Evolutionary conservation across 495 filamentous ascomycete species (phyloP), one percentile per base, ranked within the genome.

Genomic region (Penicillium lagena): DNA sequence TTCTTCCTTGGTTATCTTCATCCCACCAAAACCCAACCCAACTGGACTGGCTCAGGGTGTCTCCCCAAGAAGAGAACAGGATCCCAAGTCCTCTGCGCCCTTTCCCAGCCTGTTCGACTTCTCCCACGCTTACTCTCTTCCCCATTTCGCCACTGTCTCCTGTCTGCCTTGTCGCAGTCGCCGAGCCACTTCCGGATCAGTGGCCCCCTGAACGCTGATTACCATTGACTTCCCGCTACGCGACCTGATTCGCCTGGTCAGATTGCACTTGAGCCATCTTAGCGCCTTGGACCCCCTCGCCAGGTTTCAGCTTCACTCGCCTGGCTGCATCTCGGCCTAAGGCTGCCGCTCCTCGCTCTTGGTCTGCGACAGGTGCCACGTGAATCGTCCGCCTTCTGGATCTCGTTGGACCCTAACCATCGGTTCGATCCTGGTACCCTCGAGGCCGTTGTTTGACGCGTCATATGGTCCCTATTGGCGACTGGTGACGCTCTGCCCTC

Each of bases 221-320:
- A 29, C 46, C 49, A 46, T 46, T 42, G 44, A 33, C 40, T 31
- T 17, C 40, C 13, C 15, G 27, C 22, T 22, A 4, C 4, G 22
- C 22, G 22, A 22, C 29, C 44, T 47, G 43, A 57, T 52, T 44
- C 42, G 43, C 41, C 36, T 51, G 30, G 47, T 32, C 51, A 41
- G 37, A 40, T 46, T 46, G 52, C 49, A 56, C 49, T n/a, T 43
- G 43, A 43, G 40, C 37, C 45, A 46, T 37, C 46, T 49, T 54
- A 52, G 51, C 48, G 51, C 37, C 42, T 52, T 55, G 56, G 54
- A 53, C 58, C 61, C 58, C 56, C 57, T 59, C 52, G 38, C 33
- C 49, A 42, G 15, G 47, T 10, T 47, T 52, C 39, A 42, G 22
- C 4, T 22, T 51, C 35, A 46, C 50, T 51, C 47, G 40, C 46